These are phyloP conservation scores for Hyphopichia fennica DNA, from an alignment of 1,139 yeast genomes.

Conservation along the genomic window DNA sequence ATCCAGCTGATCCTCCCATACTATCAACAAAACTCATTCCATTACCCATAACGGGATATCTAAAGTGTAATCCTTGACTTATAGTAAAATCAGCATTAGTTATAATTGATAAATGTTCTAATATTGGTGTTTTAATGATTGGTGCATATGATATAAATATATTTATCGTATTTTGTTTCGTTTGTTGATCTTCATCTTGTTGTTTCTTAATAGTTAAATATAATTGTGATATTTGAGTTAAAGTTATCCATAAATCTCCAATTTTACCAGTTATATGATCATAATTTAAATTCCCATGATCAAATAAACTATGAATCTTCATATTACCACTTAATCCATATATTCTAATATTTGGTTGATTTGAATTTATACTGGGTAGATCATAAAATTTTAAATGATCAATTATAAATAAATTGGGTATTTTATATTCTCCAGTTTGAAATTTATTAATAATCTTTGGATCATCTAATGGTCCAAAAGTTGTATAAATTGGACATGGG, in stretches of 20 bases:
- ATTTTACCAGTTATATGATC: constrained; percentile 51
- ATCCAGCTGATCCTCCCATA: constrained; percentile 31
- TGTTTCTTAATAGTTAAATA: constrained; percentile 17
- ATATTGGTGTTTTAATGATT: constrained; percentile 60
- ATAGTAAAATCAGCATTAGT: constrained; percentile 73
- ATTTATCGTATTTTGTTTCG: constrained; percentile 41
- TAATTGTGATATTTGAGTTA: constrained; percentile 66
- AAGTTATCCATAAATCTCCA: constrained; percentile 75
- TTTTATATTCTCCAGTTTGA: constrained; percentile 48
- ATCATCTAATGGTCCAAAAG: constrained; percentile 77
- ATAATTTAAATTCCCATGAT: constrained; percentile 50
- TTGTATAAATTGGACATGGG: constrained; percentile 70
- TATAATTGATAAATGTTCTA: constrained; percentile 67
- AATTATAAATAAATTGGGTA: constrained; percentile 59
- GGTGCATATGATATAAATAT: constrained; percentile 70
- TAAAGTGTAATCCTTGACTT: constrained; percentile 70
- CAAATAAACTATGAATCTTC: constrained; percentile 67
- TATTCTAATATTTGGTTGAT: constrained; percentile 48
- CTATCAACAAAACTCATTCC: constrained; percentile 63
- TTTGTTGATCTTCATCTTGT: constrained; percentile 12
- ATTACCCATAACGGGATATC: constrained; percentile 71
- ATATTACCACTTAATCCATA: constrained; percentile 75
- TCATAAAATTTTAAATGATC: constrained; percentile 55
- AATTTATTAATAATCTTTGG: constrained; percentile 63
- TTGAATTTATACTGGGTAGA: constrained; percentile 35